Base-by-base conservation (phyloP, 108 stramenopile species). In the Craspedostauros australis region DNA sequence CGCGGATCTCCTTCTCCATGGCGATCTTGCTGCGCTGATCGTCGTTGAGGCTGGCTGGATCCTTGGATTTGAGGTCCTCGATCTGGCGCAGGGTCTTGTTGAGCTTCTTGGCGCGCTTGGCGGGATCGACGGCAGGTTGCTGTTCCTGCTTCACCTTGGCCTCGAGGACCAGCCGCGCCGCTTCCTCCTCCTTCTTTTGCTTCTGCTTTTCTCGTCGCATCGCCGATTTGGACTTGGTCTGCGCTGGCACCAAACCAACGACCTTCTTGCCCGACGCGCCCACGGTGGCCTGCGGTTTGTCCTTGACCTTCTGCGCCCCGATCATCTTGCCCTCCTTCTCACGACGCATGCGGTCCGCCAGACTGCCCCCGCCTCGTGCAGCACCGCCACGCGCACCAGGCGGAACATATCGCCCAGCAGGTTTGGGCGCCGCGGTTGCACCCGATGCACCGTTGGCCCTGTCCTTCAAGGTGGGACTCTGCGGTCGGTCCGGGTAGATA, bases 401-500 rank as follows among this genome's bases (percentile, higher is more conserved):
- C 48, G 92, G 88, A 54, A 90, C 64, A 43, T 86, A 84, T 15
- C 67, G 44, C 22, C 64, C 68, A n/a, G 64, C 60, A 26, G 76
- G 79, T 42, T 69, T 65, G 42, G 64, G 20, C 0, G 66, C 76
- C 20, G 60, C 65, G n/a, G 74, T 30, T 7, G 61, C 54, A 39
- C 27, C 22, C 38, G 60, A 29, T 33, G 38, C 52, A 45, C 60
- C 48, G 31, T 50, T 34, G 12, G 66, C 76, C 15, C 54, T 50
- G 33, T 48, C 72, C 79, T 57, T 68, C 64, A 47, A 24, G 1
- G 70, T 42, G 6, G 92, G 92, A 62, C 73, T 81, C 64, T 88
- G 86, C 24, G 88, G 88, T 42, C 92, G 81, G 74, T 94, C 88
- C 4, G 92, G 86, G 62, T 92, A 95, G 31, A 37, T 70, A 12